Base-by-base conservation (phyloP, 2,329 filamentous ascomycete species). In the Pseudocercospora fijiensis region DNA sequence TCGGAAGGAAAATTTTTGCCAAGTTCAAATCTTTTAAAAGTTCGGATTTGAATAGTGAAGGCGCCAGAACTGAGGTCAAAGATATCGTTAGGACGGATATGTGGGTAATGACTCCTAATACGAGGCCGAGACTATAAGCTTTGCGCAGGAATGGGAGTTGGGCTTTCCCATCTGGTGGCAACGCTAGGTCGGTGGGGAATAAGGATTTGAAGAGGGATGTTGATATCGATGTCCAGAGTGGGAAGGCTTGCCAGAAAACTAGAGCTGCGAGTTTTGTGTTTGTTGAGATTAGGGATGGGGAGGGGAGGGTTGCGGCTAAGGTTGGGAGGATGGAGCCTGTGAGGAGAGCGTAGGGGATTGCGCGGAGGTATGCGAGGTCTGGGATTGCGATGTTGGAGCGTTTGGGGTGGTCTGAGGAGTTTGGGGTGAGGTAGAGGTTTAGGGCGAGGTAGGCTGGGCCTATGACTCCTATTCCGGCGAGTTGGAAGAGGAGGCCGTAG, bases 361-460 rank as follows among this genome's bases (percentile, higher is more conserved):
- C 22, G 13, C 24, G 20, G 11, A 53, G 22, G 4, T 53, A 53
- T 4, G 49, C 49, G 1, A 27, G 26, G 10, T 53, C 49, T 6
- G 49, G n/a, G 26, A 53, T 53, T 2, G 49, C 49, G 26, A 53
- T 18, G 22, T 53, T 26, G 2, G 49, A 16, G 1, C 9, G 24
- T 30, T 53, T 53, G 2, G 49, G 49, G 4, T 53, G 49, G 4
- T 53, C 49, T 0, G 49, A 30, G 49, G 70, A n/a, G 28, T 28
- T 53, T 4, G 49, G 49, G 2, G 49, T 28, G 22, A 53, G 49
- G 26, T 16, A 53, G 24, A 53, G 49, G 13, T 53, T 53, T 9
- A 53, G 11, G 26, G 49, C 24, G 2, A 53, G 16, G 26, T 27
- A 53, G 3, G 49, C 49, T 26, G 49, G 49, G 5, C 49, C 49